Percentiles rank a stretch among this genome's conserved stretches.
These are phyloP conservation scores for Bipolaris zeicola DNA, from an alignment of 2,329 filamentous ascomycete genomes.

Conservation along the genomic window DNA sequence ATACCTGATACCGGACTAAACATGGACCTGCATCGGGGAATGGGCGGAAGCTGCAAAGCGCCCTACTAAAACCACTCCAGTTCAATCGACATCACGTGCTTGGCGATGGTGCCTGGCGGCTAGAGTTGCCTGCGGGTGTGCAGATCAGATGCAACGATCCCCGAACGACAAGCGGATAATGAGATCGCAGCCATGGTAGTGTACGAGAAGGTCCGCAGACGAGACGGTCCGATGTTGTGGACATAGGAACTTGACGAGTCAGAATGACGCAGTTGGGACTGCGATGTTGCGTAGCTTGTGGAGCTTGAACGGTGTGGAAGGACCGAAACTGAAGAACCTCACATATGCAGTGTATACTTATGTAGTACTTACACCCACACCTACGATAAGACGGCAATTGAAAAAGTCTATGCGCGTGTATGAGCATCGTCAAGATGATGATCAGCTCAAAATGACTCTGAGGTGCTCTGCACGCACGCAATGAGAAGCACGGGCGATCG, in stretches of 20 bases:
- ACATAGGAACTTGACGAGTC: not conserved
- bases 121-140: not conserved
- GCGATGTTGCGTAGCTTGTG: constrained; percentile 6
- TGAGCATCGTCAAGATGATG: not conserved
- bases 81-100: not conserved
- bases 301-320: constrained; percentile 3
- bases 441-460: not conserved
- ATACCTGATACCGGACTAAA: no score
- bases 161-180: not conserved
- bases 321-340: not conserved
- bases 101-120: not conserved
- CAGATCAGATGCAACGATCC: not conserved
- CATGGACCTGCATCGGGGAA: no score
- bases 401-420: not conserved
- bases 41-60: not conserved
- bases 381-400: not conserved
- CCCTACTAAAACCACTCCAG: not conserved
- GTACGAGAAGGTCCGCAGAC: not conserved
- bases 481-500: not conserved
- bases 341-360: no score
- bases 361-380: no score
- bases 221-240: not conserved
- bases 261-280: constrained; percentile 3
- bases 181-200: not conserved
- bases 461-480: no score